Percentiles rank a stretch among this genome's conserved stretches.
These are phyloP conservation scores for Wallacemonas sp. DNA, from an alignment of 208 protist species.

Conservation along the genomic window DNA sequence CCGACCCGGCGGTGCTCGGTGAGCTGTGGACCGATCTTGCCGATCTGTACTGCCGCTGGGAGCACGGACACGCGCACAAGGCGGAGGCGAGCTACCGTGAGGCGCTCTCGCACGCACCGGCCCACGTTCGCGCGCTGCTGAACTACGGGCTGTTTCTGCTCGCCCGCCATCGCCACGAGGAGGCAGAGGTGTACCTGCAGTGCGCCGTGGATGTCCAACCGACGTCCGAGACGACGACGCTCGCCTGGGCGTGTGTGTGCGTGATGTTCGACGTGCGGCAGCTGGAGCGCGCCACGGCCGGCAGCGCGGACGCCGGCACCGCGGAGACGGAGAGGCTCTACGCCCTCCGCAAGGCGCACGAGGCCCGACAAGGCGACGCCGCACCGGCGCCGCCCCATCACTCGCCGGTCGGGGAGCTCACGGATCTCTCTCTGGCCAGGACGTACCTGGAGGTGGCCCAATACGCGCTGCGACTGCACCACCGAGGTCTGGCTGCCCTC, in stretches of 20 bases:
- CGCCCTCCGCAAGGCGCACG: constrained; percentile 29
- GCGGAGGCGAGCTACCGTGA: constrained; percentile 92
- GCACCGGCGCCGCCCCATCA: not conserved
- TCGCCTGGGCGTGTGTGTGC: constrained; percentile 64
- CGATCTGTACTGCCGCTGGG: constrained; percentile 66
- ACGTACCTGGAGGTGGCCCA: constrained; percentile 47
- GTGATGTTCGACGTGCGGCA: constrained; percentile 33
- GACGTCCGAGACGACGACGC: constrained; percentile 23
- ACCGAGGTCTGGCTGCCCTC: constrained; percentile 74
- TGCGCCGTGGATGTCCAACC: constrained; percentile 58
- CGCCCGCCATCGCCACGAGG: constrained; percentile 68
- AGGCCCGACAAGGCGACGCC: not conserved
- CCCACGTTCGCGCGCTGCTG: constrained; percentile 56
- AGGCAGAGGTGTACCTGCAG: constrained; percentile 90
- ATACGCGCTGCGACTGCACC: constrained; percentile 65
- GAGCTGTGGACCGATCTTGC: constrained; percentile 77
- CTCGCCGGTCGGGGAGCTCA: not conserved
- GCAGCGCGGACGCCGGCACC: constrained; percentile 23
- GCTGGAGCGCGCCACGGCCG: constrained; percentile 49
- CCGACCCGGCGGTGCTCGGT: constrained; percentile 1
- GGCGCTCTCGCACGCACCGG: constrained; percentile 71
- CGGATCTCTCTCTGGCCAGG: not conserved
- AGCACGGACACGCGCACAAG: constrained; percentile 61
- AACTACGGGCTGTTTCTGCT: constrained; percentile 85
- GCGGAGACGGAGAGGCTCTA: constrained; percentile 52